Evolutionary conservation across 352 stramenopile species (phyloP).

Genomic region (Phytophthora macrochlamydospora): DNA sequence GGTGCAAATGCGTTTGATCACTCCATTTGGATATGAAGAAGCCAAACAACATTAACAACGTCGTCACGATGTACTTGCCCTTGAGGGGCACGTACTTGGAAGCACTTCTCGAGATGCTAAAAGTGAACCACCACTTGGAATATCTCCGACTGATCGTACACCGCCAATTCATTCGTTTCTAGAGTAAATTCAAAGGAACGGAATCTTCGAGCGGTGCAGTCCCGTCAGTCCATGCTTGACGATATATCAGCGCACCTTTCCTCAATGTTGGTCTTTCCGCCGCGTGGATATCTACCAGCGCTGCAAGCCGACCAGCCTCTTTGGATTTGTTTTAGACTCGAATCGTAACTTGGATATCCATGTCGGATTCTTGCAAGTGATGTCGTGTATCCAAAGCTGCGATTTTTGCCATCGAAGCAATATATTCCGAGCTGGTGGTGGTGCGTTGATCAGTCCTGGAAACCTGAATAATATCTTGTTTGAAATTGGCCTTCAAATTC

Average conservation of each 20-base stretch:
- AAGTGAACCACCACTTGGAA: slow-evolving; percentile 16
- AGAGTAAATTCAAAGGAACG: too few relatives aligned
- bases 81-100: background rate
- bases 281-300: too few relatives aligned
- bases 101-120: slow-evolving; percentile 11
- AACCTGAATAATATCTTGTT: background rate
- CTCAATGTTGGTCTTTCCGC: too few relatives aligned
- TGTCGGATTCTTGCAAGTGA: background rate
- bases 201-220: too few relatives aligned
- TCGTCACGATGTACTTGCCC: too few relatives aligned
- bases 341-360: background rate
- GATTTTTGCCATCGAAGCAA: background rate
- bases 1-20: slow-evolving; percentile 2
- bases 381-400: background rate
- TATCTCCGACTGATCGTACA: slow-evolving; percentile 6
- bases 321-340: background rate
- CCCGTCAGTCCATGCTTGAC: too few relatives aligned
- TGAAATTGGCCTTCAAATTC: background rate
- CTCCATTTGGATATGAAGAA: slow-evolving; percentile 13
- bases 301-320: too few relatives aligned
- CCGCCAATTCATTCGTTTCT: too few relatives aligned
- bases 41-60: background rate
- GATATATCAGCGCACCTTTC: too few relatives aligned
- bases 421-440: background rate
- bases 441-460: background rate